Conservation (phyloP, 495 filamentous ascomycete species). For the Penicillium subrubescens region DNA sequence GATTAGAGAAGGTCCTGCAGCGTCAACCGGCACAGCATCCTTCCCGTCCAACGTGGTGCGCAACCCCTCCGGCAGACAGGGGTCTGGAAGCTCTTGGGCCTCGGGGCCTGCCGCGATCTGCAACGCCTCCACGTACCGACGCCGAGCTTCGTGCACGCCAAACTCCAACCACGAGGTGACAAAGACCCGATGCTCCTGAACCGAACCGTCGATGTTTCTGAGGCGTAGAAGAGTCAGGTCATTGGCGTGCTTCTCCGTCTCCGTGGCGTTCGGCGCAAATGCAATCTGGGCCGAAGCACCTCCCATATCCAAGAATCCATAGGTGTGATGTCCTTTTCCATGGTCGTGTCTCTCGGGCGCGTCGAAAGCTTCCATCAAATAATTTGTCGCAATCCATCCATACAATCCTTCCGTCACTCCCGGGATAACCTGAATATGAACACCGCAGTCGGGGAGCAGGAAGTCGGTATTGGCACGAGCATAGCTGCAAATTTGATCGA, state of each 20-base stretch:
- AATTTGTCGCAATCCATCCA: constrained; percentile 99
- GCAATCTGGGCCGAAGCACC: constrained; percentile 97
- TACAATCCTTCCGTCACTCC: constrained; percentile 98
- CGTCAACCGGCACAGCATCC: constrained; percentile 33
- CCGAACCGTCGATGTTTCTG: constrained; percentile 74
- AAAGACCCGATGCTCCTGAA: constrained; percentile 84
- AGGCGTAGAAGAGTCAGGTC: constrained; percentile 85
- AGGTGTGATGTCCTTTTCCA: constrained; percentile 91
- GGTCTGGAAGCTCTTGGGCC: constrained; percentile 77
- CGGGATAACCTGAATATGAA: constrained; percentile 92
- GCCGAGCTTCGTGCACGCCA: constrained; percentile 87
- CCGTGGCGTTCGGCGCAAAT: constrained; percentile 92
- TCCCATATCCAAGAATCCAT: constrained; percentile 98
- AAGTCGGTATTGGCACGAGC: constrained; percentile 79
- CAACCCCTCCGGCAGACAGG: constrained; percentile 82
- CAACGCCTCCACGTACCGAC: constrained; percentile 75
- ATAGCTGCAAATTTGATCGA: constrained; percentile 82
- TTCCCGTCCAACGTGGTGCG: constrained; percentile 63
- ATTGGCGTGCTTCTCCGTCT: constrained; percentile 85
- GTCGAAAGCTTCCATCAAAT: constrained; percentile 91
- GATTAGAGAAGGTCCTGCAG: constrained; percentile 56
- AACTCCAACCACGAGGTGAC: constrained; percentile 97
- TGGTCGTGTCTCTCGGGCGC: constrained; percentile 70
- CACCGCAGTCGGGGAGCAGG: constrained; percentile 81
- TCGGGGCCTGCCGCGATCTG: constrained; percentile 56